These are phyloP conservation scores for Tinospora cordifolia DNA, from an alignment of 164 flowering plant genomes.

Conservation along the genomic window DNA sequence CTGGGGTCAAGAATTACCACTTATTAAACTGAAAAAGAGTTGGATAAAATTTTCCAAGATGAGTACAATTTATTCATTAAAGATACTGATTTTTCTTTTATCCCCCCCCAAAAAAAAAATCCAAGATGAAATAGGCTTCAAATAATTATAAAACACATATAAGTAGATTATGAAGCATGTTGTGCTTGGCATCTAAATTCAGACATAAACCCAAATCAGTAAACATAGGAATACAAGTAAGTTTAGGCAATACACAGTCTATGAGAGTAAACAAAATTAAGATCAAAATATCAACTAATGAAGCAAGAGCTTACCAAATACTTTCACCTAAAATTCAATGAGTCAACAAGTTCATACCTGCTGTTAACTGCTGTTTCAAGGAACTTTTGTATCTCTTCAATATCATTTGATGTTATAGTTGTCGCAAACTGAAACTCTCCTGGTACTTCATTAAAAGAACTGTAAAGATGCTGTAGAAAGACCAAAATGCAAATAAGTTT, in stretches of 20 bases:
- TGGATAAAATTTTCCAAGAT: too few relatives aligned
- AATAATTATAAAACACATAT: too few relatives aligned
- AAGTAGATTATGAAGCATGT: too few relatives aligned
- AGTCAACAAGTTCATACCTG: constrained; percentile 42
- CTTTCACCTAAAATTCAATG: not conserved
- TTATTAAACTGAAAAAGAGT: too few relatives aligned
- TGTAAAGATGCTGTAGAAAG: constrained; percentile 62
- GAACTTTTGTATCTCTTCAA: constrained; percentile 90
- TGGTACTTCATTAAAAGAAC: constrained; percentile 71
- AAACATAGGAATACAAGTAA: too few relatives aligned
- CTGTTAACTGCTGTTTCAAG: constrained; percentile 67
- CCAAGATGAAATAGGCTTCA: too few relatives aligned
- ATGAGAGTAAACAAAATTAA: not conserved
- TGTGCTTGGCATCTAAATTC: too few relatives aligned
- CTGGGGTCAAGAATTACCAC: too few relatives aligned
- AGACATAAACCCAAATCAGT: too few relatives aligned
- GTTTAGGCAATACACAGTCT: not conserved
- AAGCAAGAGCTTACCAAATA: not conserved
- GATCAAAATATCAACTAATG: not conserved
- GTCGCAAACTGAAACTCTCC: constrained; percentile 86
- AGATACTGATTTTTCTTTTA: too few relatives aligned
- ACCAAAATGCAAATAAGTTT: constrained; percentile 6
- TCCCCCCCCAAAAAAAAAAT: too few relatives aligned
- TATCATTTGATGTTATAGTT: constrained; percentile 70
- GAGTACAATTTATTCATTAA: too few relatives aligned